Evolutionary conservation across 1,284 basidiomycete genomes (phyloP).

Genomic region (Ganoderma boninense): DNA sequence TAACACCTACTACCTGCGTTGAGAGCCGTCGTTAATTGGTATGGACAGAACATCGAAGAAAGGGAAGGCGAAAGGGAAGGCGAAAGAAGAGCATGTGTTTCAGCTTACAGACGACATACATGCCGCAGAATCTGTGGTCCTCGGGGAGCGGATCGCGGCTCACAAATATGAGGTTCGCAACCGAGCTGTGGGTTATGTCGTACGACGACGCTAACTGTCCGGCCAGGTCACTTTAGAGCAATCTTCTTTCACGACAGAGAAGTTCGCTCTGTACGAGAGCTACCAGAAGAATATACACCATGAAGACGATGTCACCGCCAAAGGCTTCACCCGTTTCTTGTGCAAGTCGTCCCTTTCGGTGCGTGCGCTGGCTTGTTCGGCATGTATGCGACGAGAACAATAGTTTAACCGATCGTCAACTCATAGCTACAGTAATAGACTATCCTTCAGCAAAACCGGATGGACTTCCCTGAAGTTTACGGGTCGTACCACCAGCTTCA

Average conservation of each 20-base stretch:
- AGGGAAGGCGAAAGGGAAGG: conserved; percentile 18
- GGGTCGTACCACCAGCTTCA: conserved; percentile 91
- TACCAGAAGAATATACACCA: conserved; percentile 85
- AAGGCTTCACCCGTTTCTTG: conserved; percentile 78
- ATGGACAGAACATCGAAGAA: conserved; percentile 1
- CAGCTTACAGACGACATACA: conserved; percentile 58
- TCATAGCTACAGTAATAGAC: conserved; percentile 58
- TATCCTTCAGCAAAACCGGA: conserved; percentile 57
- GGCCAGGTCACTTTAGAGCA: conserved; percentile 76
- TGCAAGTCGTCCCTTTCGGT: conserved; percentile 7
- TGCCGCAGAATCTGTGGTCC: conserved; percentile 45
- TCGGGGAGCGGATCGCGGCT: conserved; percentile 34
- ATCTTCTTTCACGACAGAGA: conserved; percentile 81
- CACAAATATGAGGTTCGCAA: conserved; percentile 63
- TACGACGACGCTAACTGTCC: background rate
- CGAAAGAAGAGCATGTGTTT: conserved; percentile 31
- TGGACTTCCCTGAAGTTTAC: conserved; percentile 79
- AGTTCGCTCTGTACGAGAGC: conserved; percentile 77
- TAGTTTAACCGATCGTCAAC: background rate
- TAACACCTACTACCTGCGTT: background rate
- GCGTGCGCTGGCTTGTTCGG: background rate
- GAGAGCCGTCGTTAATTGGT: background rate
- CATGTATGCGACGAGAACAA: background rate
- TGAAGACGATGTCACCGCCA: conserved; percentile 62
- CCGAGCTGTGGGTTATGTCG: background rate